Conservation (phyloP, 768 basidiomycete species). For the Tephrocybe sp. region DNA sequence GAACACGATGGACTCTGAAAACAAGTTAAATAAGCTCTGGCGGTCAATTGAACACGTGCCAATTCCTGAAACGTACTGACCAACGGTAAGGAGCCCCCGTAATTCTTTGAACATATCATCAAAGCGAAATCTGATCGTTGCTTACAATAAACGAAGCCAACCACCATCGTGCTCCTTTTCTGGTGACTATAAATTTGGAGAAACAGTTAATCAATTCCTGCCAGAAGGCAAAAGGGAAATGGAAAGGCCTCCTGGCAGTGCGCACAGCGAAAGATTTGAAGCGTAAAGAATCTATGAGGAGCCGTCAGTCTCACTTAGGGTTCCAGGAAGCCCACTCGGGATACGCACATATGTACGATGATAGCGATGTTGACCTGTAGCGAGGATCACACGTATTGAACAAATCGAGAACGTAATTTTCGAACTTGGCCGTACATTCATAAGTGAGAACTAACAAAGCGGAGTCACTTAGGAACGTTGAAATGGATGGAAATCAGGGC, state of each 20-base stretch:
- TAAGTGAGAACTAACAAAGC: background rate
- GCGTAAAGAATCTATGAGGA: background rate
- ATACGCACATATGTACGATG: slow-evolving; percentile 1
- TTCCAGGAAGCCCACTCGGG: too few relatives aligned
- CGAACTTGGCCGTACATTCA: background rate
- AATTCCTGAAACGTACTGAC: background rate
- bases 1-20: background rate
- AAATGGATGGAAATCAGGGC: background rate
- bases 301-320: background rate
- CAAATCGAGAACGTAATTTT: too few relatives aligned
- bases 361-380: background rate
- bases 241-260: too few relatives aligned
- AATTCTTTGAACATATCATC: background rate
- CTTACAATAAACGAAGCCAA: background rate
- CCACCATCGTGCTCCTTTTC: background rate
- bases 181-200: background rate
- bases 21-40: too few relatives aligned
- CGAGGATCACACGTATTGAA: too few relatives aligned
- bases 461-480: background rate
- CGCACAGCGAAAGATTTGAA: slow-evolving; percentile 6
- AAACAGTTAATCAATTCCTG: too few relatives aligned
- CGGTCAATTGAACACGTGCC: background rate
- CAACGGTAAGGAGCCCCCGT: background rate
- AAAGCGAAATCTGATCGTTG: background rate
- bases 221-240: too few relatives aligned